Evolutionary conservation across 495 filamentous ascomycete species (phyloP).

Genomic region (Aspergillus nanangensis): DNA sequence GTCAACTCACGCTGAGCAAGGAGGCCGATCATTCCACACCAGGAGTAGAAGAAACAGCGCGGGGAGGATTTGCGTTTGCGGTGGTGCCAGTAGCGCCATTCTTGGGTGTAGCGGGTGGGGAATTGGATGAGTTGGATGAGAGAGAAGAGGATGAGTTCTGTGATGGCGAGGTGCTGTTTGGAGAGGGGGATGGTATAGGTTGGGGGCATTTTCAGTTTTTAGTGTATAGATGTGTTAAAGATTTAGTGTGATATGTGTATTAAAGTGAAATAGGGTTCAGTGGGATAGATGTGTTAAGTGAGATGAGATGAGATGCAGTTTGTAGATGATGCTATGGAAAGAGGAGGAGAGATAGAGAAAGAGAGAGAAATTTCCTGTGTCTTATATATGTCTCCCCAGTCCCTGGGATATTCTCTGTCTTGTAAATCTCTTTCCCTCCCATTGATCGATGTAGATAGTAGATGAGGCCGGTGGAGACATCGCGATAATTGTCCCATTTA

Average conservation of each 20-base stretch:
- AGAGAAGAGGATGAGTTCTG: constrained; percentile 23
- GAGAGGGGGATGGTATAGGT: constrained; percentile 17
- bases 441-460: constrained; percentile 4
- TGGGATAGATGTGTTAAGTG: neutral
- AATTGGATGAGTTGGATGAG: constrained; percentile 21
- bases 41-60: constrained; percentile 25
- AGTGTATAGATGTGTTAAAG: neutral
- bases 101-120: constrained; percentile 21
- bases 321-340: too few species aligned
- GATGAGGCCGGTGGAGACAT: constrained; percentile 15
- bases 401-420: neutral
- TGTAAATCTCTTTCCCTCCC: neutral
- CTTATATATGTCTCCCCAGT: too few species aligned
- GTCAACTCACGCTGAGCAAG: constrained; percentile 21
- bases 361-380: too few species aligned
- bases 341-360: too few species aligned
- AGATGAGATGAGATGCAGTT: neutral
- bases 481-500: constrained; percentile 27
- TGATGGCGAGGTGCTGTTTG: constrained; percentile 23
- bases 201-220: neutral
- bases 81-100: constrained; percentile 31
- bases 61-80: constrained; percentile 13
- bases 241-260: neutral
- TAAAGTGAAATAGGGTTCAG: neutral
- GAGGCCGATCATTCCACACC: constrained; percentile 27